Base-by-base conservation (phyloP, 1,139 yeast genomes). In the Debaryomyces udenii region DNA sequence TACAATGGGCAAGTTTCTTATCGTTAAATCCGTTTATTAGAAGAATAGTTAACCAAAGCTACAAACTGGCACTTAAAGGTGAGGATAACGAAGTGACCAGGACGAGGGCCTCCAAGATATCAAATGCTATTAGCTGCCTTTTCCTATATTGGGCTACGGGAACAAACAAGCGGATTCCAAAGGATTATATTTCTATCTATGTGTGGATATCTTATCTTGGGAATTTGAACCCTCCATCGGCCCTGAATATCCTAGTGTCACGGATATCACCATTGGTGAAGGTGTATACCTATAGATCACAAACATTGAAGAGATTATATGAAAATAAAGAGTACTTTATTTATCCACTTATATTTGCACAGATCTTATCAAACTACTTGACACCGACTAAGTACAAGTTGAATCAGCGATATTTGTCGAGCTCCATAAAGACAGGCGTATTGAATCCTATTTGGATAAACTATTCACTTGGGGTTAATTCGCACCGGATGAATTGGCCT, bases 391-490 rank as follows among this genome's bases (percentile, higher is more conserved):
- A 48, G 34, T 65, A 52, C 51, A 64, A 62, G 49, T 57, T 66
- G 49, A 70, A 69, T 47, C 72, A 68, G 46, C 52, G 62, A 33
- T 70, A 70, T 53, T 55, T 71, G 27, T 62, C 73, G 3, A 48
- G 61, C n/a, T 50, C 56, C 24, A 61, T 71, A 31, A 70, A 68
- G 43, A 43, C 56, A 2, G 46, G 61, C 33, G 52, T 70, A 10
- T 56, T 72, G 42, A 68, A 70, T 42, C 77, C 77, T 1, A 69
- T 72, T 35, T 72, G 78, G 78, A 63, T 62, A 42, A 70, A 70
- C 46, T 72, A 58, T 44, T 55, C 66, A 18, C 50, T 70, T 33
- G 66, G 70, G 1, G 56, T 53, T 11, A 53, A 51, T 9, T 43
- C 55, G 16, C 62, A 59, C 27, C 40, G 57, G n/a, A 35, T 70